Conservation (phyloP, 148 eudicot genomes). For the Chenopodium berlandieri region DNA sequence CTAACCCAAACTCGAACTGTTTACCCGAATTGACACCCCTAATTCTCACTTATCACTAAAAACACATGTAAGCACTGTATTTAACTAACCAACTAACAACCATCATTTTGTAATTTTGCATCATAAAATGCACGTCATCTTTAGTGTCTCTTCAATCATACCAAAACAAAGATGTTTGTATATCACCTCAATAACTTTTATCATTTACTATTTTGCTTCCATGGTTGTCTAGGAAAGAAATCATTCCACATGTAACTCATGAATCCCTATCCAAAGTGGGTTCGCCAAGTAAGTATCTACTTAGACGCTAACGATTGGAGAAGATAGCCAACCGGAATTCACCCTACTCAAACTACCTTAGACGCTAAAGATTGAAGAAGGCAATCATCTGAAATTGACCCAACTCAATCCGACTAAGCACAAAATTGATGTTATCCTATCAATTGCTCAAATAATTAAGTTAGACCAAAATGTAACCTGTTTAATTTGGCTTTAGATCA, state of each 20-base stretch:
- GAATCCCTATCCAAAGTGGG: background rate
- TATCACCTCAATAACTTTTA: background rate
- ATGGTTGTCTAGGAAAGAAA: background rate
- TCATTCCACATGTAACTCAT: background rate
- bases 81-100: background rate
- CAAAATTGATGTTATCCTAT: no score
- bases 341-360: no score
- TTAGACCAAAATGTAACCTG: no score
- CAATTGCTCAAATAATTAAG: no score
- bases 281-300: background rate
- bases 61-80: background rate
- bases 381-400: no score
- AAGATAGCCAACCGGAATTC: no score
- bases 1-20: no score
- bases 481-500: no score
- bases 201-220: background rate
- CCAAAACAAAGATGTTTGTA: background rate
- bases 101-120: background rate
- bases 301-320: background rate
- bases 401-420: no score
- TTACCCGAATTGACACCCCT: no score
- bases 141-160: background rate
- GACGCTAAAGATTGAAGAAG: no score
- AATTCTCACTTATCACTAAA: background rate
- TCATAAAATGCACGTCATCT: background rate